These are phyloP conservation scores for Puccinellia tenuiflora DNA, from an alignment of 176 grass and related monocot species.

Conservation along the genomic window DNA sequence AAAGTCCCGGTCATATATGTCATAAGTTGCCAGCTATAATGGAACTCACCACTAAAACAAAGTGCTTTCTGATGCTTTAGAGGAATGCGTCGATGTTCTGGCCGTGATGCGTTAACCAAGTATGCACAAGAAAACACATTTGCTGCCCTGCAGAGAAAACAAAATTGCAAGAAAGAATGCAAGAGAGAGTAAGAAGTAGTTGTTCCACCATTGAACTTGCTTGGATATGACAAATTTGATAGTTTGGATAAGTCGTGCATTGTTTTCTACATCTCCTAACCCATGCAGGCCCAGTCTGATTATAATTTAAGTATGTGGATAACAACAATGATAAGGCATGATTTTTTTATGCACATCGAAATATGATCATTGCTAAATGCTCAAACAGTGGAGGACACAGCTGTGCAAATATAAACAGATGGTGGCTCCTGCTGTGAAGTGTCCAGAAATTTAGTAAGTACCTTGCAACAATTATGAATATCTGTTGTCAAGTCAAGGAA, in stretches of 20 bases:
- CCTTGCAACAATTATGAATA: conserved; percentile 96
- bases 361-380: neutral
- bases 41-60: conserved; percentile 88
- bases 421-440: neutral
- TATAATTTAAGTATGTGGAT: neutral
- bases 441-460: conserved; percentile 32
- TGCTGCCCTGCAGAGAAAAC: conserved; percentile 50
- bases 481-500: conserved; percentile 86
- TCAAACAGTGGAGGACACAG: neutral
- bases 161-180: neutral
- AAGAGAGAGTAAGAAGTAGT: neutral
- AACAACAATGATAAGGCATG: neutral
- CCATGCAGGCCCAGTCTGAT: neutral
- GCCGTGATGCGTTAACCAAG: conserved; percentile 80
- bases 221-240: neutral
- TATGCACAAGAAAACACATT: conserved; percentile 94
- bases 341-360: neutral
- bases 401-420: conserved; percentile 25
- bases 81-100: conserved; percentile 84
- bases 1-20: neutral
- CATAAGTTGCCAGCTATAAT: conserved; percentile 1
- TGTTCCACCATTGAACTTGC: conserved; percentile 7
- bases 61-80: conserved; percentile 95
- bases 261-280: neutral
- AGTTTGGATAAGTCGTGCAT: neutral